These are phyloP conservation scores for Yamadazyma jaroonii DNA, from an alignment of 1,139 yeast species.

Conservation along the genomic window DNA sequence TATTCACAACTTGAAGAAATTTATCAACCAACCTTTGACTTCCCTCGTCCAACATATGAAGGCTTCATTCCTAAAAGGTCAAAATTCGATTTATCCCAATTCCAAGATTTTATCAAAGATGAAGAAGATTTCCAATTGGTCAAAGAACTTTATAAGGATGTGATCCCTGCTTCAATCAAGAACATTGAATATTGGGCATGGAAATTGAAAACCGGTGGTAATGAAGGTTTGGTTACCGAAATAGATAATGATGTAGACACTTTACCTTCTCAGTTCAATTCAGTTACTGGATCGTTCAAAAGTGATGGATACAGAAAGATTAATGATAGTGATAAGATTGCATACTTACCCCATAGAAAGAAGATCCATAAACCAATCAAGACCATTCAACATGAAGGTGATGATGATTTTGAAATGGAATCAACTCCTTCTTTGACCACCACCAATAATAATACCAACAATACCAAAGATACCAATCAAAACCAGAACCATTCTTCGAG, in stretches of 20 bases:
- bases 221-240: not conserved
- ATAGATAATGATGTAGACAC: not conserved
- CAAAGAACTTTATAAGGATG: slow-evolving; percentile 37
- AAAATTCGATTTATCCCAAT: slow-evolving; percentile 42
- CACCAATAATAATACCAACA: slow-evolving; percentile 67
- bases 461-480: slow-evolving; percentile 20
- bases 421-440: slow-evolving; percentile 10
- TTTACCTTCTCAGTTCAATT: slow-evolving; percentile 39
- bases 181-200: slow-evolving; percentile 66
- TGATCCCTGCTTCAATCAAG: slow-evolving; percentile 22
- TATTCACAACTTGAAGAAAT: slow-evolving; percentile 26
- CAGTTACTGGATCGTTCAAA: slow-evolving; percentile 60
- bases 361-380: slow-evolving; percentile 52
- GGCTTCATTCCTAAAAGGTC: slow-evolving; percentile 27
- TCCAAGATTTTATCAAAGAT: slow-evolving; percentile 62
- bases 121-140: slow-evolving; percentile 67
- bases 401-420: slow-evolving; percentile 23
- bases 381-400: slow-evolving; percentile 57
- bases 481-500: slow-evolving; percentile 61
- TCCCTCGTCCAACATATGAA: slow-evolving; percentile 52
- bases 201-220: slow-evolving; percentile 36
- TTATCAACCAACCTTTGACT: slow-evolving; percentile 43
- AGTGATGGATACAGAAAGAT: slow-evolving; percentile 76
- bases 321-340: slow-evolving; percentile 68
- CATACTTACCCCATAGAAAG: slow-evolving; percentile 76